These are phyloP conservation scores for Mucor piriformis DNA, from an alignment of 371 early-diverging fungal species.

Conservation along the genomic window DNA sequence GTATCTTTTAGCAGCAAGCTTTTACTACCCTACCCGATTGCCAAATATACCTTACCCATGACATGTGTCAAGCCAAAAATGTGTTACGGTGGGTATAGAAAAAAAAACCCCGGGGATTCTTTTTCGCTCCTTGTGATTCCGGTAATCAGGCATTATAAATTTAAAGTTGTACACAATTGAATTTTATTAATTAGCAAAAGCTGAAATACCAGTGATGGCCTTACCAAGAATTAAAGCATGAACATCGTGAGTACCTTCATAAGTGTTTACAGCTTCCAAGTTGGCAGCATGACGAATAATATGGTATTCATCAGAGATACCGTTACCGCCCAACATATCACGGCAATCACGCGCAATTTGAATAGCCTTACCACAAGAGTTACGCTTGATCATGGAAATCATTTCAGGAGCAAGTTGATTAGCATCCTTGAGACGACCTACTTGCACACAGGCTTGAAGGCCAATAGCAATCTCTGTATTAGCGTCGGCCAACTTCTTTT, in stretches of 20 bases:
- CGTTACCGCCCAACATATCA: conserved; percentile 92
- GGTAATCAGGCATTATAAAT: no score
- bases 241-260: conserved; percentile 96
- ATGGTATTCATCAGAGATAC: conserved; percentile 96
- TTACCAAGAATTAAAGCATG: conserved; percentile 95
- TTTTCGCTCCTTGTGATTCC: no score
- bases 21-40: no score
- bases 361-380: conserved; percentile 94
- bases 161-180: not conserved
- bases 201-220: conserved; percentile 92
- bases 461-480: conserved; percentile 94
- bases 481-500: conserved; percentile 96
- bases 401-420: conserved; percentile 90
- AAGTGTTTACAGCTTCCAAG: conserved; percentile 96
- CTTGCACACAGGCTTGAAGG: conserved; percentile 89
- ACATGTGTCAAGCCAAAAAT: no score
- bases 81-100: no score
- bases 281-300: conserved; percentile 96
- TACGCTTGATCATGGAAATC: conserved; percentile 96
- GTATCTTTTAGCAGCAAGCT: no score
- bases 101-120: no score
- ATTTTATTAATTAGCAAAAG: conserved; percentile 58
- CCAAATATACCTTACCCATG: no score
- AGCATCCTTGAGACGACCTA: conserved; percentile 93
- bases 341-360: conserved; percentile 90